A percentile compares a stretch with the other conserved stretches of the same genome.
These are phyloP conservation scores for Trichoderma parareesei DNA, from an alignment of 495 filamentous ascomycete genomes.

Conservation along the genomic window DNA sequence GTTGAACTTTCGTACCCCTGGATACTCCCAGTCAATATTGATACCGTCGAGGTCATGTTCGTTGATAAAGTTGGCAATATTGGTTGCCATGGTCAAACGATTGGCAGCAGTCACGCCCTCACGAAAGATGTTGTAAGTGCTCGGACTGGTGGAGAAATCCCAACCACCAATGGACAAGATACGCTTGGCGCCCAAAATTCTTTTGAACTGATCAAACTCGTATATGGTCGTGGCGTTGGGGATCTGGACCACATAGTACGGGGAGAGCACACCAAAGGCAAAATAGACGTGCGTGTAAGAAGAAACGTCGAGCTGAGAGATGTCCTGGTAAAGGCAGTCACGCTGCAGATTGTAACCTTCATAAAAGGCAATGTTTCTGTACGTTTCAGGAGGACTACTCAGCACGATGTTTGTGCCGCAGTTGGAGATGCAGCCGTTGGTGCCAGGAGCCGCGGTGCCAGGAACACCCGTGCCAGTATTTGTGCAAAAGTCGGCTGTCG, in stretches of 20 bases:
- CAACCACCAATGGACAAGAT: slow-evolving; percentile 44
- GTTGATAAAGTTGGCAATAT: slow-evolving; percentile 28
- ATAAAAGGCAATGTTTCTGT: slow-evolving; percentile 22
- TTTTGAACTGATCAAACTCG: slow-evolving; percentile 20
- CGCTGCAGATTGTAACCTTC: slow-evolving; percentile 21
- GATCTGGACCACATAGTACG: slow-evolving; percentile 23
- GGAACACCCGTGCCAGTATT: slow-evolving; percentile 27
- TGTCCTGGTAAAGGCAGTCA: slow-evolving; percentile 20
- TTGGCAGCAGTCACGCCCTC: slow-evolving; percentile 28
- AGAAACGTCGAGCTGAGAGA: slow-evolving; percentile 18
- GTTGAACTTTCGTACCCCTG: background rate
- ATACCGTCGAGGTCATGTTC: slow-evolving; percentile 26
- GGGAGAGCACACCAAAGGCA: slow-evolving; percentile 32
- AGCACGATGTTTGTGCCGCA: slow-evolving; percentile 35
- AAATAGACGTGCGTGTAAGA: slow-evolving; percentile 40
- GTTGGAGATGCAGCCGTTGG: slow-evolving; percentile 41
- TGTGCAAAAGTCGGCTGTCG: slow-evolving; percentile 38
- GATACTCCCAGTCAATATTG: slow-evolving; percentile 17
- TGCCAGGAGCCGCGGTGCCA: slow-evolving; percentile 25
- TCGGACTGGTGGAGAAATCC: slow-evolving; percentile 31
- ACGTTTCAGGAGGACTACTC: slow-evolving; percentile 15
- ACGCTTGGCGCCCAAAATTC: slow-evolving; percentile 20
- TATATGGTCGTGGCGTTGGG: slow-evolving; percentile 9
- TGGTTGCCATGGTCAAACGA: slow-evolving; percentile 26
- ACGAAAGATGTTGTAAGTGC: slow-evolving; percentile 32